Percentiles rank a stretch among this genome's conserved stretches.
These are phyloP conservation scores for Oxytropis ochrocephala DNA, from an alignment of 306 rosid species.

Conservation along the genomic window DNA sequence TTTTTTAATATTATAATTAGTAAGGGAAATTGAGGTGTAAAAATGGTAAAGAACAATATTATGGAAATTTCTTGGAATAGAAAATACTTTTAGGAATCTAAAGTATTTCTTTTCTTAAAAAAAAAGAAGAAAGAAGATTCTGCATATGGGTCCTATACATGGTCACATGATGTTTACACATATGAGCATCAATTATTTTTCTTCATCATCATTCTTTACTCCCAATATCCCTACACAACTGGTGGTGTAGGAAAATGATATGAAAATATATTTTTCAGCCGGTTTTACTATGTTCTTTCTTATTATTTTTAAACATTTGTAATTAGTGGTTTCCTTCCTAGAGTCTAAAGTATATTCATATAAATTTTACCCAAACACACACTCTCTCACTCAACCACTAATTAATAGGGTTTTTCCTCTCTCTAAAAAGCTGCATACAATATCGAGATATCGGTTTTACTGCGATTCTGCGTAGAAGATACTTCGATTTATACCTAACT, in stretches of 20 bases:
- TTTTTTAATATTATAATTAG: background rate
- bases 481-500: too few species aligned
- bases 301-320: too few species aligned
- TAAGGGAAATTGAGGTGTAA: background rate
- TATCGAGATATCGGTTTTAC: too few species aligned
- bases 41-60: background rate
- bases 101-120: background rate
- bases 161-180: background rate
- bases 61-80: background rate
- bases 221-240: background rate
- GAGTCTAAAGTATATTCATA: too few species aligned
- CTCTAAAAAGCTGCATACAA: too few species aligned
- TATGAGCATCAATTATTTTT: background rate
- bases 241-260: background rate
- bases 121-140: background rate
- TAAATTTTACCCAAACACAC: too few species aligned
- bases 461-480: too few species aligned
- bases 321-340: too few species aligned
- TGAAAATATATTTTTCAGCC: background rate
- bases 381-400: too few species aligned
- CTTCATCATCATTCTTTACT: background rate
- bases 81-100: background rate
- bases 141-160: background rate
- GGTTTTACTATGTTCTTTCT: too few species aligned
- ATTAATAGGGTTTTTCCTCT: too few species aligned